Evolutionary conservation across 2,329 filamentous ascomycete species (phyloP).

Genomic region (Colletotrichum agaves): DNA sequence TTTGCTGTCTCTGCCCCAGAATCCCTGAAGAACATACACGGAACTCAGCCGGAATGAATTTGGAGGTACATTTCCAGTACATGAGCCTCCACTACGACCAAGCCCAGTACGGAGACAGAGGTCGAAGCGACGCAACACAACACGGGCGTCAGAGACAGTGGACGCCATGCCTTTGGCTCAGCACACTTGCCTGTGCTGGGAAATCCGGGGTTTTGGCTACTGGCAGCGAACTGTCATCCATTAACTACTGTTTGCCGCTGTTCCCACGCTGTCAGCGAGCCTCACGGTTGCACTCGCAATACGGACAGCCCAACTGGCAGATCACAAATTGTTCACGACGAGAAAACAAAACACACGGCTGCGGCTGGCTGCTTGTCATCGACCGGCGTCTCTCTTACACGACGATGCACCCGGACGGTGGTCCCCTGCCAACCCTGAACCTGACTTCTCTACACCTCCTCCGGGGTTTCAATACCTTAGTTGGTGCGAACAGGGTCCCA

Average conservation of each 20-base stretch:
- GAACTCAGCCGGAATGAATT: slow-evolving; percentile 29
- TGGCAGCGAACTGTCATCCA: neutral
- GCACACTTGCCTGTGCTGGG: neutral
- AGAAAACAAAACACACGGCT: slow-evolving; percentile 15
- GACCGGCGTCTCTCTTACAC: slow-evolving; percentile 23
- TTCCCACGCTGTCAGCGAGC: neutral
- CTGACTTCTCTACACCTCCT: slow-evolving; percentile 1
- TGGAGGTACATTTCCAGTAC: slow-evolving; percentile 5
- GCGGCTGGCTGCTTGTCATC: slow-evolving; percentile 27
- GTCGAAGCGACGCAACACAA: slow-evolving; percentile 6
- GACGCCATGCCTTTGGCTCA: neutral
- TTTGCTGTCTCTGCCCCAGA: slow-evolving; percentile 20
- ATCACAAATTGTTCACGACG: neutral
- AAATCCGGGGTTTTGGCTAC: slow-evolving; percentile 19
- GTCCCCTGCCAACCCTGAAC: slow-evolving; percentile 10
- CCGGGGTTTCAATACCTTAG: too few species aligned
- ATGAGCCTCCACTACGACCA: neutral
- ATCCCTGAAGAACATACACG: slow-evolving; percentile 33
- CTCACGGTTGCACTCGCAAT: neutral
- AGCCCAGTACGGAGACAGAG: neutral
- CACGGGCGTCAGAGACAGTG: slow-evolving; percentile 10
- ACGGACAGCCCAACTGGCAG: neutral
- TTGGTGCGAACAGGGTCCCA: too few species aligned
- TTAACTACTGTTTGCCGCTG: neutral
- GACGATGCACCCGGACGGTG: slow-evolving; percentile 25